Base-by-base conservation (phyloP, 805 yeast species). In the Candida odintsovae region DNA sequence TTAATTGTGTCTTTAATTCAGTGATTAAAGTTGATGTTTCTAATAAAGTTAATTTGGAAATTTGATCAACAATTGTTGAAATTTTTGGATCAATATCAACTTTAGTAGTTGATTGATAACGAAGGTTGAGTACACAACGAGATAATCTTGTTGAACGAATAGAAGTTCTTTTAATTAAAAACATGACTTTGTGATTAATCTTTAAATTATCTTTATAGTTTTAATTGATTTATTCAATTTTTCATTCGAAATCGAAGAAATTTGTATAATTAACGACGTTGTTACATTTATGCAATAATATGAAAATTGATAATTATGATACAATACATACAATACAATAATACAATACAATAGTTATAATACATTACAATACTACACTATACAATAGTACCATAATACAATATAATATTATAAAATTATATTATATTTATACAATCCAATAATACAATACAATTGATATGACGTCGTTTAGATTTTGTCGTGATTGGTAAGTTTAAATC, bases 401-500 rank as follows among this genome's bases (percentile, higher is more conserved):
- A n/a, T n/a, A n/a, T n/a, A n/a, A n/a, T n/a, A n/a, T n/a, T n/a
- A n/a, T n/a, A n/a, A n/a, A n/a, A n/a, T n/a, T n/a, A n/a, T n/a
- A n/a, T n/a, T n/a, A n/a, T n/a, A n/a, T n/a, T n/a, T n/a, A n/a
- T n/a, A n/a, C n/a, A n/a, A n/a, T n/a, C n/a, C n/a, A n/a, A n/a
- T n/a, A n/a, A n/a, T n/a, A n/a, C n/a, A n/a, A n/a, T n/a, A n/a
- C n/a, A n/a, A n/a, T n/a, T n/a, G n/a, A n/a, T n/a, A 88, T 87
- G 95, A 89, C 95, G 59, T 89, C 97, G 45, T 92, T 94, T 70
- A 78, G 96, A 65, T 92, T 92, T 73, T 92, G 99, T 68, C 83
- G 94, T 59, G 95, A 92, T 64, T 92, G 83, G 36, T 33, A 12
- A 33, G 36, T 33, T 8, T 31, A 3, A n/a, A n/a, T 12, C 22